Conservation (phyloP, 1,284 basidiomycete species). For the Xerocomus nothofagi region DNA sequence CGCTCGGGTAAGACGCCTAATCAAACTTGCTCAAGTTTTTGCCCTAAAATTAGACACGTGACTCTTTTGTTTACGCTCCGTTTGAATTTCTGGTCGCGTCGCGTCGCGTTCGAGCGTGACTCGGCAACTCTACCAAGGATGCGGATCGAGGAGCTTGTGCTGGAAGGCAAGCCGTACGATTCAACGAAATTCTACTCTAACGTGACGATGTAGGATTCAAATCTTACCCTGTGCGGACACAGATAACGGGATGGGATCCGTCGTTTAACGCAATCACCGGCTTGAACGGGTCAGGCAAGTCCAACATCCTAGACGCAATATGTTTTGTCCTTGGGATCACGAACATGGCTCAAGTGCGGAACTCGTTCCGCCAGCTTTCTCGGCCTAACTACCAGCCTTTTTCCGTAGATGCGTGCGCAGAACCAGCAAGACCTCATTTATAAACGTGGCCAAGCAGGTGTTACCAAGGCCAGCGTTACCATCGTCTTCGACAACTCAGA, state of each 20-base stretch:
- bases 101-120: no score
- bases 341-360: conserved; percentile 79
- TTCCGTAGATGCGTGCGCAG: conserved; percentile 82
- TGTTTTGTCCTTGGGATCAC: conserved; percentile 97
- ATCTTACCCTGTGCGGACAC: conserved; percentile 93
- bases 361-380: not conserved
- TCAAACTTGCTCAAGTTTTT: conserved; percentile 3
- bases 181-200: conserved; percentile 3
- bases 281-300: conserved; percentile 93
- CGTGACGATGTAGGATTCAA: conserved; percentile 72
- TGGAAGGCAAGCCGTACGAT: conserved; percentile 57
- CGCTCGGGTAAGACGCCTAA: conserved; percentile 12
- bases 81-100: conserved; percentile 32
- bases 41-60: conserved; percentile 12
- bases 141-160: conserved; percentile 81
- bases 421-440: conserved; percentile 98
- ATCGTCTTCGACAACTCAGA: conserved; percentile 99
- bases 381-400: not conserved
- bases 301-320: conserved; percentile 97
- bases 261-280: conserved; percentile 99
- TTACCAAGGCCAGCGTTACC: conserved; percentile 97
- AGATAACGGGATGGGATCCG: conserved; percentile 92
- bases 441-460: conserved; percentile 95
- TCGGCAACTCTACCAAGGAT: conserved; percentile 40
- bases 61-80: conserved; percentile 23